Percentiles rank a stretch among this genome's conserved stretches.
Conservation (phyloP, 1,139 yeast species). For the Suzukiozyma palmioleophila region DNA sequence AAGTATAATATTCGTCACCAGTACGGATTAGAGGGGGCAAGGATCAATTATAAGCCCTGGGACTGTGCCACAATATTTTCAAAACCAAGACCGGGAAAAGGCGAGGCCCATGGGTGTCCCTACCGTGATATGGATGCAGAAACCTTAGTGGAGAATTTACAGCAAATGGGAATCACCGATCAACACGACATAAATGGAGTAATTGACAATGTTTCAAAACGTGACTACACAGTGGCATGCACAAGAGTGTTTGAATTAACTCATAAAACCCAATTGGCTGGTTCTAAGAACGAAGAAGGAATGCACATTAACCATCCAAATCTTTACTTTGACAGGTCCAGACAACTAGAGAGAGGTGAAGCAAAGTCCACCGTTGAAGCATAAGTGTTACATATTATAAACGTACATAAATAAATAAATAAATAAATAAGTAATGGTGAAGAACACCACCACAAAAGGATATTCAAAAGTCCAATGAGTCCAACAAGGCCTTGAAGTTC, state of each 20-base stretch:
- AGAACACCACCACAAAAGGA: background rate
- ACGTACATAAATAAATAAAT: constrained; percentile 2
- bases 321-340: constrained; percentile 75
- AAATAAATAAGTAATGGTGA: background rate
- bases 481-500: constrained; percentile 38
- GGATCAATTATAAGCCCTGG: constrained; percentile 82
- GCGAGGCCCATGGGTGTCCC: constrained; percentile 90
- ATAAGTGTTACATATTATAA: background rate
- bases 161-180: constrained; percentile 67
- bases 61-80: constrained; percentile 74
- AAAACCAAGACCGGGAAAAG: constrained; percentile 66
- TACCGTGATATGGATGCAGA: constrained; percentile 72
- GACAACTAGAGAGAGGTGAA: constrained; percentile 29
- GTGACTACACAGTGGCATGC: constrained; percentile 81
- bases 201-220: constrained; percentile 58
- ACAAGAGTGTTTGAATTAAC: constrained; percentile 82
- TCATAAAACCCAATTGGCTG: constrained; percentile 48
- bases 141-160: constrained; percentile 50
- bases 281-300: constrained; percentile 36
- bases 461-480: constrained; percentile 27
- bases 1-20: constrained; percentile 81
- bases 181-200: constrained; percentile 58
- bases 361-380: constrained; percentile 1
- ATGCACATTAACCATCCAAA: constrained; percentile 80
- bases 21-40: constrained; percentile 88